A percentile compares a stretch with the other conserved stretches of the same genome.
These are phyloP conservation scores for Alternaria ventricosa DNA, from an alignment of 2,329 filamentous ascomycete species.

Conservation along the genomic window DNA sequence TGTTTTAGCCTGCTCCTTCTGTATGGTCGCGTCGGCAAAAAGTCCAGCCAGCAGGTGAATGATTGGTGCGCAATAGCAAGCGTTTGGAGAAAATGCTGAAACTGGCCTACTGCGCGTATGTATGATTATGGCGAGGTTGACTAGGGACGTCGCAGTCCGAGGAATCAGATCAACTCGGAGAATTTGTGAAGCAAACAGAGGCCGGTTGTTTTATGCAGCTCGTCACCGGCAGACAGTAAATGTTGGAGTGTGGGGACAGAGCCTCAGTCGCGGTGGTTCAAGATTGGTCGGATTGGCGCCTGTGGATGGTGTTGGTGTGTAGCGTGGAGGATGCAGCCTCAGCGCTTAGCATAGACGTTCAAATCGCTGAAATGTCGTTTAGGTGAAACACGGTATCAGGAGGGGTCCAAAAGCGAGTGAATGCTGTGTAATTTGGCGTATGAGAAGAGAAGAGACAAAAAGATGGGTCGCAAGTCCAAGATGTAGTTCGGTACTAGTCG, in stretches of 20 bases:
- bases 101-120: slow-evolving; percentile 30
- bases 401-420: slow-evolving; percentile 30
- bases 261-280: slow-evolving; percentile 19
- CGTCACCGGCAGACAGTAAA: slow-evolving; percentile 13
- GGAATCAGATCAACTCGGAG: slow-evolving; percentile 24
- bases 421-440: slow-evolving; percentile 27
- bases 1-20: slow-evolving; percentile 32
- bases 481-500: slow-evolving; percentile 15
- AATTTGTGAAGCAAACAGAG: slow-evolving; percentile 22
- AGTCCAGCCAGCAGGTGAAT: slow-evolving; percentile 18
- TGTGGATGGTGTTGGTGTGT: slow-evolving; percentile 30
- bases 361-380: slow-evolving; percentile 35
- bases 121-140: slow-evolving; percentile 39
- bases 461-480: slow-evolving; percentile 21
- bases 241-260: slow-evolving; percentile 19
- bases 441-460: slow-evolving; percentile 21
- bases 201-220: slow-evolving; percentile 32
- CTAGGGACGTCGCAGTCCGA: slow-evolving; percentile 28
- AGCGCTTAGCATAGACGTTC: slow-evolving; percentile 41
- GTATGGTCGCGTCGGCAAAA: slow-evolving; percentile 28
- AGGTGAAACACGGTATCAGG: slow-evolving; percentile 39
- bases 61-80: slow-evolving; percentile 29
- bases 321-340: slow-evolving; percentile 34
- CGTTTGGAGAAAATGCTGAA: slow-evolving; percentile 38
- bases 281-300: slow-evolving; percentile 45